Conservation (phyloP, 345 rosid genomes). For the Lumnitzera littorea region DNA sequence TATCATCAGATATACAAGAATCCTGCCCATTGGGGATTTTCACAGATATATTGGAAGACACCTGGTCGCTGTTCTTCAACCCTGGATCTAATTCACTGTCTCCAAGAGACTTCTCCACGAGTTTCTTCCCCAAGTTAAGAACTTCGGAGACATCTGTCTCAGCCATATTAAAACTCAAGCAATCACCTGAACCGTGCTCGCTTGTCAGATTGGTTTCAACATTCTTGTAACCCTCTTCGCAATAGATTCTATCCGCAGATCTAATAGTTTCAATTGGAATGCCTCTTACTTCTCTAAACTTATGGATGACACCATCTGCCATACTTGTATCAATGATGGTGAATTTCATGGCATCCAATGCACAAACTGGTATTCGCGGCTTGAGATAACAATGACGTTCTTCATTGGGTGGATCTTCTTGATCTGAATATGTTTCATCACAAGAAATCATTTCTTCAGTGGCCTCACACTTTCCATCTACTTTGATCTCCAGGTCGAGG, state of each 20-base stretch:
- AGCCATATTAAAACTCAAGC: slow-evolving; percentile 14
- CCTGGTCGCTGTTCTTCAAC: slow-evolving; percentile 5
- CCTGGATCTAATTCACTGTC: slow-evolving; percentile 10
- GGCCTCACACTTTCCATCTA: slow-evolving; percentile 6
- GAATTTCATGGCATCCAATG: slow-evolving; percentile 24
- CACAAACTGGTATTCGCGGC: slow-evolving; percentile 26
- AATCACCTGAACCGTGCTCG: slow-evolving; percentile 22
- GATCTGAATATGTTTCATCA: slow-evolving; percentile 17
- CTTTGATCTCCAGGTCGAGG: slow-evolving; percentile 38
- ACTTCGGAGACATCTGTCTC: slow-evolving; percentile 15
- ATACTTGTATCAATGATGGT: slow-evolving; percentile 51
- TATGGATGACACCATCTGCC: slow-evolving; percentile 19
- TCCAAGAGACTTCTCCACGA: slow-evolving; percentile 5
- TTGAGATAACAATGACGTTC: slow-evolving; percentile 35
- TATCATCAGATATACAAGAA: slow-evolving; percentile 5
- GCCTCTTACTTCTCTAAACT: slow-evolving; percentile 36
- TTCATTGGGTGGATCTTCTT: slow-evolving; percentile 24
- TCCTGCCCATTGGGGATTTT: slow-evolving; percentile 13
- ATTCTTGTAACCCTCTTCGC: slow-evolving; percentile 24
- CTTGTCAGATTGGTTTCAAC: slow-evolving; percentile 21
- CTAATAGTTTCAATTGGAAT: slow-evolving; percentile 27
- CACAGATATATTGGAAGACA: slow-evolving; percentile 11
- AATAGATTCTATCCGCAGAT: slow-evolving; percentile 16
- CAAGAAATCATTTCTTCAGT: slow-evolving; percentile 16
- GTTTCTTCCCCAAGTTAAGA: slow-evolving; percentile 10